Evolutionary conservation across 176 grass and related monocot species (phyloP), one percentile per base, ranked within the genome.

Genomic region (Themeda triandra): DNA sequence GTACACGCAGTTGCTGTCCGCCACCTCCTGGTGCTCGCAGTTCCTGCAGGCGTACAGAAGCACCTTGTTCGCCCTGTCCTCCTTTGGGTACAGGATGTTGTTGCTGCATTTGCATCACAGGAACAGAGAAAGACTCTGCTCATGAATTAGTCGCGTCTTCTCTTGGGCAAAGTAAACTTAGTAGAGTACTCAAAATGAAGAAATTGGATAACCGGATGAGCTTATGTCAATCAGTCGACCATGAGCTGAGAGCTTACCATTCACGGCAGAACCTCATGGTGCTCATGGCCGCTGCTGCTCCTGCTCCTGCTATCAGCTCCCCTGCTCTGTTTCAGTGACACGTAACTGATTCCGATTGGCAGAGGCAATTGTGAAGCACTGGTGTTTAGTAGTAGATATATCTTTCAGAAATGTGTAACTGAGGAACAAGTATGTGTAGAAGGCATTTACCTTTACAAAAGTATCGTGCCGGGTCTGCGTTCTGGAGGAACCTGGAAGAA

Each of bases 1-100:
- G 69, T 91, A 89, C 21, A 94, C 86, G 44, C 86, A 89, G 74
- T 86, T 86, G 76, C 76, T 82, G 75, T 94, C 89, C 2, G 87
- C 77, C 23, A 76, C 86, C 84, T 91, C 84, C 92, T 87, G 80
- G 51, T 84, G 80, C 32, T 84, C 88, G 23, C 88, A 86, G 39
- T 83, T 90, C 65, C 84, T 69, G 68, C 84, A 90, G 32, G 88
- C 84, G 60, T 69, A 87, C 14, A 80, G 68, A 49, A 90, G 88
- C 32, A 70, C 21, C 80, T 75, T 83, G 44, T 90, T 63, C n/a
- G 63, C 56, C 74, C 67, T 87, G 59, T 87, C 85, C 32, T 87
- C 85, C 49, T 81, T 91, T 0, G 85, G 81, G 40, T 84, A 91
- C 84, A 91, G 33, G 15, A 87, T 87, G 69, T 76, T 91, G 41